Evolutionary conservation across 140 eudicot genomes (phyloP), one percentile per base, ranked within the genome.

Genomic region (Flaveria floridana): DNA sequence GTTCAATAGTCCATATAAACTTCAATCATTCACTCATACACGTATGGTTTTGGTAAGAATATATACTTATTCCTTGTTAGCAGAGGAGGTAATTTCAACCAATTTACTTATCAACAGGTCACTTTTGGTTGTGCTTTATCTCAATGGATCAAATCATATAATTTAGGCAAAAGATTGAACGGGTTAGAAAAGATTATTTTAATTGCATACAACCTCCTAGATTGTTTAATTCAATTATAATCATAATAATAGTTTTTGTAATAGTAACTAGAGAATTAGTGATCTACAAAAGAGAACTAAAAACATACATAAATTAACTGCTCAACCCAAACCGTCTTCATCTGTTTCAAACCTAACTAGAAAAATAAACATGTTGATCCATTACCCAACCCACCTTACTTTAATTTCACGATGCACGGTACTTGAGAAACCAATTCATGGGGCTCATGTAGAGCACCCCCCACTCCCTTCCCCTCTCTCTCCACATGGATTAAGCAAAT

Each of bases 1-100:
- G 78, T 52, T 39, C 14, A 72, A 79, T 15, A 0, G 52, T 44
- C 26, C 39, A 63, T 39, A 70, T 46, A 61, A 30, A 75, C 41
- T 30, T 6, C 42, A n/a, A 59, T 8, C 19, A 28, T 52, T 70
- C 23, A 70, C 12, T 65, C 61, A 25, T 48, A 50, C 6, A 26
- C 13, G 1, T 34, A 34, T 6, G 41, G 41, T 34, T 6, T 34
- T 34, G 41, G 41, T 34, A 34, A 34, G 41, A 34, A 34, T 34
- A 34, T 34, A 6, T 34, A 34, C 41, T 6, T 34, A 34, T 34
- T 34, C 41, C 41, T 34, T 34, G 41, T 34, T 1, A 34, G 41
- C 41, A 34, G 41, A 34, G 41, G 41, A 4, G 1, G 7, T 34
- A 58, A 21, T 23, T 11, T 59, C 15, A 11, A 59, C 16, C 30